Evolutionary conservation across 441 rosid genomes (phyloP).

Genomic region (Pelargonium myrrhifolium): DNA sequence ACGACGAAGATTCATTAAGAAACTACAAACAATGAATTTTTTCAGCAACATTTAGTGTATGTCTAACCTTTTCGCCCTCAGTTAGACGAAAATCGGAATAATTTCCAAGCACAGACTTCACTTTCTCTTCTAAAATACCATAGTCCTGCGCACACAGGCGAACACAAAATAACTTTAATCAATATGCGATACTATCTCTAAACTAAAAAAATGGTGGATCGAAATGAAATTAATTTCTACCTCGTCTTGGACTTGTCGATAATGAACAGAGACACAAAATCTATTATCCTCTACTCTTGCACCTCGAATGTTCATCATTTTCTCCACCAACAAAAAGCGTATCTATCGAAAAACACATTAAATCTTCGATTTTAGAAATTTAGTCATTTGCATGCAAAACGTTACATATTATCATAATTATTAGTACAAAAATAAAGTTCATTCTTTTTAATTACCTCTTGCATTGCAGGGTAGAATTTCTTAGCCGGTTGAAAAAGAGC

Average conservation of each 20-base stretch:
- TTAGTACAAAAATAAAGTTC: neutral
- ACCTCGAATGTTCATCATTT: slow-evolving; percentile 27
- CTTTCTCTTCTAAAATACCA: slow-evolving; percentile 33
- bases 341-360: slow-evolving; percentile 23
- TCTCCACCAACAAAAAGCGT: slow-evolving; percentile 20
- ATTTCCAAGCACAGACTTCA: slow-evolving; percentile 34
- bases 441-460: slow-evolving; percentile 21
- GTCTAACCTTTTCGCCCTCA: slow-evolving; percentile 35
- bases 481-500: slow-evolving; percentile 39
- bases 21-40: neutral
- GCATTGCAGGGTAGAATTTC: slow-evolving; percentile 35
- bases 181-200: too few species aligned
- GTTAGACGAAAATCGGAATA: slow-evolving; percentile 26
- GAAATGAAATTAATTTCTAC: slow-evolving; percentile 14
- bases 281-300: slow-evolving; percentile 35
- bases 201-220: neutral
- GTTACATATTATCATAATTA: neutral
- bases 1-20: neutral
- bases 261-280: slow-evolving; percentile 42
- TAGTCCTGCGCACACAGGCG: slow-evolving; percentile 45
- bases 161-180: too few species aligned
- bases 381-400: neutral
- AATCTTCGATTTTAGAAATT: neutral
- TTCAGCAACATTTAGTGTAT: neutral
- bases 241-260: slow-evolving; percentile 30